Base-by-base conservation (phyloP, 257 asterid species). In the Ehretia macrophylla region DNA sequence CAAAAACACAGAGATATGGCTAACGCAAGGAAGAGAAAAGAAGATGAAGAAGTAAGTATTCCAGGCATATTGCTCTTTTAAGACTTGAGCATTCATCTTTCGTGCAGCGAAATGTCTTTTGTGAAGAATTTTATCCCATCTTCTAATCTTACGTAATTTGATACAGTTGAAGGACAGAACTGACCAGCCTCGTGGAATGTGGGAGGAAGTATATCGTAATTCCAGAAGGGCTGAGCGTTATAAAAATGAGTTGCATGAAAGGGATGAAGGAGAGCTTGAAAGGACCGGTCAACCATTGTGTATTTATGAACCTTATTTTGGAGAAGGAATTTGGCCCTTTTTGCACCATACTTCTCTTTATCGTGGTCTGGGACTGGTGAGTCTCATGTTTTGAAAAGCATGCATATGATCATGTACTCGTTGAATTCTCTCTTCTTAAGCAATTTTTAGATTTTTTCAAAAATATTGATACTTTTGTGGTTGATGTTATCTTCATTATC, bases 231-330 rank as follows among this genome's bases (percentile, higher is more conserved):
- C 73, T 50, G 97, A 90, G 60, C 84, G 90, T 55, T 64, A 86
- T 40, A 78, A 64, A 65, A 78, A 74, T 20, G 83, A 78, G 14
- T 80, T 87, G 77, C 99, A 82, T 51, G 99, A 90, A 76, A 85
- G 97, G 77, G 97, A 89, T 64, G 99, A 87, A 51, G 97, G 92
- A 59, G 99, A 93, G 70, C 94, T 93, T 50, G 97, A 81, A 71
- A 93, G 99, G 75, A 89, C 95, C 0, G 97, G 94, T 54, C 99
- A 93, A 66, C 95, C 97, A 8, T 73, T 93, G 44, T 80, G 87
- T 75, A 93, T 93, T 17, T 93, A 93, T 49, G 99, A 93, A 75
- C 97, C 99, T 32, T 89, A 74, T 74, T 76, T 75, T 63, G 99
- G 97, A 56, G 85, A 74, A 60, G 97, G 99, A 71, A 77, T 92